A percentile compares a stretch with the other conserved stretches of the same genome.
phyloP scores from a whole-genome alignment of 2,329 filamentous ascomycete species.

The Alternaria viburni region DNA sequence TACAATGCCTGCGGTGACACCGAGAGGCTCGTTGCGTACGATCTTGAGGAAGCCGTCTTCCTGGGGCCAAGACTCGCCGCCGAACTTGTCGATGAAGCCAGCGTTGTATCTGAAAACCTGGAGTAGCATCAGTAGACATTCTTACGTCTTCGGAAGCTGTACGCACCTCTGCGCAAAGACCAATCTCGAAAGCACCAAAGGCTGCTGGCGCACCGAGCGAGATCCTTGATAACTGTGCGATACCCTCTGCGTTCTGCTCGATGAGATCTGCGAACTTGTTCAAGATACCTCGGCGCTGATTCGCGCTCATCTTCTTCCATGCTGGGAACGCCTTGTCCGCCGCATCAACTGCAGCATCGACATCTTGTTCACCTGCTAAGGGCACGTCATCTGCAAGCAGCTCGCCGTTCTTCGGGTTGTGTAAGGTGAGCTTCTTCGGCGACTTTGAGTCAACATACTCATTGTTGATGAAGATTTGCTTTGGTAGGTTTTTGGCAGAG shows the following conservation, averaged over 20 bases:
- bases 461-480: constrained; percentile 50
- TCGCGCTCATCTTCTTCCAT: constrained; percentile 46
- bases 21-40: constrained; percentile 51
- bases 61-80: constrained; percentile 48
- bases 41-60: constrained; percentile 56
- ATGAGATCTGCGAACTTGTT: constrained; percentile 43
- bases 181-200: constrained; percentile 55
- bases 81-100: constrained; percentile 44
- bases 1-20: constrained; percentile 52
- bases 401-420: constrained; percentile 58
- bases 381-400: constrained; percentile 58
- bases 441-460: constrained; percentile 48
- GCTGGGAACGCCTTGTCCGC: constrained; percentile 57
- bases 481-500: constrained; percentile 46
- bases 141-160: neutral
- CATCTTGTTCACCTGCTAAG: constrained; percentile 52
- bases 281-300: constrained; percentile 38
- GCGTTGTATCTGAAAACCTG: constrained; percentile 46
- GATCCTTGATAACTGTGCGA: constrained; percentile 50
- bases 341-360: constrained; percentile 57
- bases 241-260: constrained; percentile 27
- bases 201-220: constrained; percentile 55
- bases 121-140: neutral
- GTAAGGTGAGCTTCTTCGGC: constrained; percentile 55
- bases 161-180: constrained; percentile 43